Evolutionary conservation across 2,329 filamentous ascomycete species (phyloP).

Genomic region (Alternaria postmessia): DNA sequence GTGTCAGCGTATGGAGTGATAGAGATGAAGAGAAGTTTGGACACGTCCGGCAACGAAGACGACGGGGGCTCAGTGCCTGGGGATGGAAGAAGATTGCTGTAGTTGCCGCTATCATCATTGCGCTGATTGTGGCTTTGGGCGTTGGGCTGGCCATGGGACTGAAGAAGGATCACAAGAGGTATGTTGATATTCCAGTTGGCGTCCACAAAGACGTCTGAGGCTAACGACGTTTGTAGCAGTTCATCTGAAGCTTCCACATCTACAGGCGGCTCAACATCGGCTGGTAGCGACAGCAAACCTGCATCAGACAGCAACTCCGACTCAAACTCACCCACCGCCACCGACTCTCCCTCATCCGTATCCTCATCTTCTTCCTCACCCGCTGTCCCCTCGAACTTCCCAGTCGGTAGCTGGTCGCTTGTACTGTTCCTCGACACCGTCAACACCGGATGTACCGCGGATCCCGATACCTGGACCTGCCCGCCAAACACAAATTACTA

Average conservation of each 20-base stretch:
- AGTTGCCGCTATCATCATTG: conserved; percentile 44
- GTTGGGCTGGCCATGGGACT: conserved; percentile 54
- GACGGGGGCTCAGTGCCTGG: conserved; percentile 36
- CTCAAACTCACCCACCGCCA: conserved; percentile 11
- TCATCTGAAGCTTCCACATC: background rate
- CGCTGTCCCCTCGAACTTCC: conserved; percentile 57
- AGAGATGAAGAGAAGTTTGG: conserved; percentile 44
- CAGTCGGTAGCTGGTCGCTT: conserved; percentile 69
- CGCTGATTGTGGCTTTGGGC: conserved; percentile 49
- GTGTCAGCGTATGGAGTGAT: conserved; percentile 50
- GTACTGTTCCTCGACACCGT: conserved; percentile 65
- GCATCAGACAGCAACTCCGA: background rate
- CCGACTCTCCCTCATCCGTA: conserved; percentile 21
- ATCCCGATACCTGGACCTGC: conserved; percentile 68
- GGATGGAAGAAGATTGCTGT: conserved; percentile 53
- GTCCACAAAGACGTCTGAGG: background rate
- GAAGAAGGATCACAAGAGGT: conserved; percentile 44
- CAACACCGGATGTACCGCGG: conserved; percentile 65
- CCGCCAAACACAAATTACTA: conserved; percentile 64
- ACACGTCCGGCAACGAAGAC: conserved; percentile 33
- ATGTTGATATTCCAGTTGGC: background rate
- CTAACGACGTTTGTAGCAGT: conserved; percentile 15
- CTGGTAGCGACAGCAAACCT: background rate
- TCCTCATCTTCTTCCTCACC: conserved; percentile 26
- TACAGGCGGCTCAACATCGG: background rate